A percentile compares a stretch with the other conserved stretches of the same genome.
Conservation (phyloP, 148 eudicot species). For the Cornus suecica region DNA sequence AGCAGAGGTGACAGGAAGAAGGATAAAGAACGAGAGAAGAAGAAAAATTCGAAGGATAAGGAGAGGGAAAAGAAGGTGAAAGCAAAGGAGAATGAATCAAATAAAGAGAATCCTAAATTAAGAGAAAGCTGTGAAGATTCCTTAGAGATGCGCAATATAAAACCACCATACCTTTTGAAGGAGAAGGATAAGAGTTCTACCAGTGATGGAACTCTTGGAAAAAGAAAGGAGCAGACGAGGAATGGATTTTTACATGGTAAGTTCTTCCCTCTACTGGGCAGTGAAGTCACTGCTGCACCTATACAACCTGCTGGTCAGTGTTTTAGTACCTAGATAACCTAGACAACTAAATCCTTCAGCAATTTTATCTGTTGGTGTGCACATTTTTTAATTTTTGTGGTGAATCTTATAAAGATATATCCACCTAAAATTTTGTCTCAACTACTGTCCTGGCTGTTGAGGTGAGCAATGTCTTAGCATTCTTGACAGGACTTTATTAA, state of each 20-base stretch:
- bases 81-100: conserved; percentile 18
- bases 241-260: conserved; percentile 44
- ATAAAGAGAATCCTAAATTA: conserved; percentile 14
- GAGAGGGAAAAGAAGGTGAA: conserved; percentile 25
- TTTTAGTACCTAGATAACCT: background rate
- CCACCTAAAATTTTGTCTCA: background rate
- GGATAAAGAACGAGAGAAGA: conserved; percentile 17
- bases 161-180: conserved; percentile 20
- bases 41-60: conserved; percentile 25
- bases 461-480: background rate
- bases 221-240: conserved; percentile 37
- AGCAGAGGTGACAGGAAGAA: conserved; percentile 20
- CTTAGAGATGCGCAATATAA: conserved; percentile 8
- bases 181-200: conserved; percentile 16
- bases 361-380: background rate
- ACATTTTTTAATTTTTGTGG: background rate
- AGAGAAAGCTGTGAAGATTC: conserved; percentile 16
- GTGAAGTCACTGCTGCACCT: background rate
- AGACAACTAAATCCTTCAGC: background rate
- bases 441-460: background rate
- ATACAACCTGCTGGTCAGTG: background rate
- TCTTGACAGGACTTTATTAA: background rate
- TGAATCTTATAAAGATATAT: background rate
- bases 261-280: conserved; percentile 20
- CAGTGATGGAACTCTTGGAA: conserved; percentile 21